Conservation (phyloP, 495 filamentous ascomycete genomes). For the Ramalina intermedia region DNA sequence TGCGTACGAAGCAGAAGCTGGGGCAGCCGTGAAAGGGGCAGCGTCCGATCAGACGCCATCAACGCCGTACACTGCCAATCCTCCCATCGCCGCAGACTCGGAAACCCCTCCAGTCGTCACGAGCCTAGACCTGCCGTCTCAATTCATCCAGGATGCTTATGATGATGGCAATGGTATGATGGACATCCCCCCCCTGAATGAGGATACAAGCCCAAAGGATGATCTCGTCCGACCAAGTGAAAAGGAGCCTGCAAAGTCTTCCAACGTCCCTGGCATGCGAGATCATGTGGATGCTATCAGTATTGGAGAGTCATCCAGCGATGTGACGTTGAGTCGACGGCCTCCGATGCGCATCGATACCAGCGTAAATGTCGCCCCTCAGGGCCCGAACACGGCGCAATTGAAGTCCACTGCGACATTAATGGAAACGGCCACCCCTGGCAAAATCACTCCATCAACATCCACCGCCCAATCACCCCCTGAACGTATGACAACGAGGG, state of each 20-base stretch:
- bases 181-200: slow-evolving; percentile 1
- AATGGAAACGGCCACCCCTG: slow-evolving; percentile 8
- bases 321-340: slow-evolving; percentile 17
- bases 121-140: not conserved
- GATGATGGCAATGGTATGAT: slow-evolving; percentile 13
- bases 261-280: slow-evolving; percentile 4
- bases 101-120: not conserved
- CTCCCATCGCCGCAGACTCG: not conserved
- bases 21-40: no score
- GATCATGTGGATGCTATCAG: slow-evolving; percentile 8
- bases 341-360: slow-evolving; percentile 19
- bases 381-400: not conserved
- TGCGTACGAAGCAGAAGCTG: no score
- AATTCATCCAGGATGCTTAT: slow-evolving; percentile 1
- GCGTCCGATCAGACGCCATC: no score
- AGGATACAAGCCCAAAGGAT: not conserved
- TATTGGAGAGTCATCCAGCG: slow-evolving; percentile 7
- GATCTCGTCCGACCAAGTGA: not conserved
- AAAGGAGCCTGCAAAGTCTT: not conserved
- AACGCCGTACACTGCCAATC: no score
- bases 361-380: slow-evolving; percentile 1
- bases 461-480: slow-evolving; percentile 21
- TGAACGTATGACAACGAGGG: slow-evolving; percentile 47
- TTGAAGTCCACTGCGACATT: slow-evolving; percentile 6
- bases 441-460: slow-evolving; percentile 6